phyloP scores from a whole-genome alignment of 1,139 yeast species.

The Yamadazyma triangularis region DNA sequence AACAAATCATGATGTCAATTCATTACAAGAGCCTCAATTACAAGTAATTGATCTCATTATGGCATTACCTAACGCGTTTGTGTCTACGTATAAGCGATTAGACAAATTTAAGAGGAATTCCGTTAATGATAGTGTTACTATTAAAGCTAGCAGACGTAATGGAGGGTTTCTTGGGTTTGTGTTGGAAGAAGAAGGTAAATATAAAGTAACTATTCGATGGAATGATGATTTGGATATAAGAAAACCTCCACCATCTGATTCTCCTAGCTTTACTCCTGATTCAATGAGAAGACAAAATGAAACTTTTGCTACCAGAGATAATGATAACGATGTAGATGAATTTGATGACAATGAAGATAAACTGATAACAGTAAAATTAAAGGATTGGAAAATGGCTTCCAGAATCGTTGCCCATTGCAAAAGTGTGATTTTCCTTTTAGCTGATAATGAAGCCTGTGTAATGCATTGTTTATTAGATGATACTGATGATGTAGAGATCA shows the following conservation, averaged over 20 bases:
- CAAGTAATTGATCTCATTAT: conserved; percentile 44
- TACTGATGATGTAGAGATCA: conserved; percentile 50
- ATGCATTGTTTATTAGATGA: conserved; percentile 56
- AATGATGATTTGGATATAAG: conserved; percentile 41
- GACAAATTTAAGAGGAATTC: conserved; percentile 49
- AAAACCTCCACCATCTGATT: conserved; percentile 16
- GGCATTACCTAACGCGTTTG: conserved; percentile 46
- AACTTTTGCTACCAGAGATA: conserved; percentile 2
- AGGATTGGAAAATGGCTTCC: conserved; percentile 57
- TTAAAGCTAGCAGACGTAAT: conserved; percentile 28
- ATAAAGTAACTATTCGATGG: conserved; percentile 55
- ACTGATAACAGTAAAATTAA: conserved; percentile 41
- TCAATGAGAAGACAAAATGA: conserved; percentile 6
- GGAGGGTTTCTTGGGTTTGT: conserved; percentile 45
- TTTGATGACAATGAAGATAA: conserved; percentile 23
- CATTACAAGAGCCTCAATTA: conserved; percentile 46
- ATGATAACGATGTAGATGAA: conserved; percentile 13
- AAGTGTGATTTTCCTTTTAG: conserved; percentile 47
- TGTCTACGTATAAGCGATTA: conserved; percentile 45
- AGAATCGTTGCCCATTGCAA: conserved; percentile 51
- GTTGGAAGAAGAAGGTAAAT: conserved; percentile 50
- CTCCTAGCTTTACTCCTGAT: conserved; percentile 1
- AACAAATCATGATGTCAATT: conserved; percentile 36
- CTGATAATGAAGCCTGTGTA: conserved; percentile 48
- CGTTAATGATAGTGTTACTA: conserved; percentile 27